Base-by-base conservation (phyloP, 768 basidiomycete genomes). In the Favolaschia claudopus region DNA sequence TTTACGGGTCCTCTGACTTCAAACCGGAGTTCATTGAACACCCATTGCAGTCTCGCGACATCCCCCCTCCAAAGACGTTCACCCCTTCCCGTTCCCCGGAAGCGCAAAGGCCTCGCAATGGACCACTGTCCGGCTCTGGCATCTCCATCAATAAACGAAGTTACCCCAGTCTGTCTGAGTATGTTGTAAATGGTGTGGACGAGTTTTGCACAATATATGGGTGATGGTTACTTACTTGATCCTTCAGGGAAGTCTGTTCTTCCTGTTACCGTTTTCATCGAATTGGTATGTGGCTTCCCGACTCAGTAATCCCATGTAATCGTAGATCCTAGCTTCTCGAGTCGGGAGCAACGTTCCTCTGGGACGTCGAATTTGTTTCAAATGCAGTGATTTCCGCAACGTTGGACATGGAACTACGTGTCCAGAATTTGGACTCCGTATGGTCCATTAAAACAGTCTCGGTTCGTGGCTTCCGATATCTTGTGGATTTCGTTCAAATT, bases 101-200 rank as follows among this genome's bases (percentile, higher is more conserved):
- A 45, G 40, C n/a, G 42, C 39, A 50, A 44, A 22, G n/a, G 25
- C n/a, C 40, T 32, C 24, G 19, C 38, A 20, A 31, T 43, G 39
- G 20, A 36, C 31, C 32, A n/a, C 50, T 58, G 44, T 58, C 49
- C n/a, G 24, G 40, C 29, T 27, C 57, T 20, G 47, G 40, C 24
- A 20, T 51, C n/a, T 20, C 28, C 8, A 45, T 58, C 10, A 51
- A 40, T 22, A 39, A 44, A 29, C 5, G 17, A 34, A 52, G 29
- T 38, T 50, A 53, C 36, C 58, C 58, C 19, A 33, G 20, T n/a
- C 51, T 53, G 29, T 44, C 50, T 17, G 43, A 59, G 25, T 51
- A 53, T 38, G 45, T 53, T 42, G 40, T 59, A 24, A 53, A 59
- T 27, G 58, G 58, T 59, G 20, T 25, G 58, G 28, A 29, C n/a